phyloP scores from a whole-genome alignment of 78 protist genomes.

The Dictyostelium firmibasis region DNA sequence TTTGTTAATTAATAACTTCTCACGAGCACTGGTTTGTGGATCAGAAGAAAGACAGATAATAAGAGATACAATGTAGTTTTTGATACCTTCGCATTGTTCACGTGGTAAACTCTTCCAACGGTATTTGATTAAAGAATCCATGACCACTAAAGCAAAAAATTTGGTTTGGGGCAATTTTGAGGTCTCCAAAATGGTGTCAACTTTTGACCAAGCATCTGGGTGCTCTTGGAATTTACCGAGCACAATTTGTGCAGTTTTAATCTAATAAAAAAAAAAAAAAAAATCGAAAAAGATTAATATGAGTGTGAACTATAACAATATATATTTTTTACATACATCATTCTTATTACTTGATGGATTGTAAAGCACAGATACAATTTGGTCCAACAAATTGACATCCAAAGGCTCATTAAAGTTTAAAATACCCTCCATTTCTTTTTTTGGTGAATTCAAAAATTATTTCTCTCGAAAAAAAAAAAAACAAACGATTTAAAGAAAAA shows the following conservation, averaged over 20 bases:
- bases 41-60: slow-evolving; percentile 85
- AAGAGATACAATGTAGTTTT: slow-evolving; percentile 88
- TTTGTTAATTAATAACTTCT: slow-evolving; percentile 74
- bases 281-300: not conserved
- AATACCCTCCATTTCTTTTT: slow-evolving; percentile 79
- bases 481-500: not conserved
- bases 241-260: slow-evolving; percentile 69
- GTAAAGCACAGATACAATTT: slow-evolving; percentile 46
- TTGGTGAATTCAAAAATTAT: not conserved
- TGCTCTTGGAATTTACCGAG: slow-evolving; percentile 88
- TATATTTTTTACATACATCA: slow-evolving; percentile 29
- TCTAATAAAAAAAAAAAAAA: not conserved
- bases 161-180: slow-evolving; percentile 77
- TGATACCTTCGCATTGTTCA: slow-evolving; percentile 90
- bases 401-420: slow-evolving; percentile 87
- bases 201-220: slow-evolving; percentile 95
- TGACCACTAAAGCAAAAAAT: slow-evolving; percentile 85
- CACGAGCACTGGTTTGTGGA: slow-evolving; percentile 21
- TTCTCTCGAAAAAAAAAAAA: not conserved
- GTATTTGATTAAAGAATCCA: slow-evolving; percentile 87
- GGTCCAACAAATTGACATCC: slow-evolving; percentile 82
- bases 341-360: not conserved
- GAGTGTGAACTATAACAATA: not conserved
- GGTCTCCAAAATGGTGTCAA: slow-evolving; percentile 87
- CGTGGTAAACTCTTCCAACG: slow-evolving; percentile 94